These are phyloP conservation scores for Dalechampia spathulata DNA, from an alignment of 441 rosid genomes.

Conservation along the genomic window DNA sequence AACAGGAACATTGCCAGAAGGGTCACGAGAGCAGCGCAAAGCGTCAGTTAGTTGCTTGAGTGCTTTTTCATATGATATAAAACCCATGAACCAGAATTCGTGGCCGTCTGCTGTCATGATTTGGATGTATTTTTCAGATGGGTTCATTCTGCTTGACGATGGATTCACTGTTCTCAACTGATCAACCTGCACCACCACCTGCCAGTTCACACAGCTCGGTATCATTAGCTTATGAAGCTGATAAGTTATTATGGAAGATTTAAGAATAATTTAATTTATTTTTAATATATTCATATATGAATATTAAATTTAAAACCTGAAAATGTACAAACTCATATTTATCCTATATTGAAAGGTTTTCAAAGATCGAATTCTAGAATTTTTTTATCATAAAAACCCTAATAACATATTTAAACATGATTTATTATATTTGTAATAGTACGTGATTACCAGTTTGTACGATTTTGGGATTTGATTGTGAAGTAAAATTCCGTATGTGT, in stretches of 20 bases:
- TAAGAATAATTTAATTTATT: too few relatives aligned
- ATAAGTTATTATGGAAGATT: too few relatives aligned
- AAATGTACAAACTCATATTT: too few relatives aligned
- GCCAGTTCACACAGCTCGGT: neutral
- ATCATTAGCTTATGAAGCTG: too few relatives aligned
- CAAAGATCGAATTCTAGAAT: too few relatives aligned
- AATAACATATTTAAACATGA: too few relatives aligned
- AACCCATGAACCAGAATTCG: slow-evolving; percentile 88
- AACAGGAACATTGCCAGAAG: slow-evolving; percentile 11
- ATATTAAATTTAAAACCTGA: too few relatives aligned
- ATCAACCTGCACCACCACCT: slow-evolving; percentile 64
- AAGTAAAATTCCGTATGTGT: neutral
- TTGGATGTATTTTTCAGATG: slow-evolving; percentile 56
- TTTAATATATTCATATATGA: too few relatives aligned
- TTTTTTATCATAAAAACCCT: too few relatives aligned
- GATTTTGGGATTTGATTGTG: neutral
- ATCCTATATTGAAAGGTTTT: too few relatives aligned
- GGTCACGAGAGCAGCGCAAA: slow-evolving; percentile 16
- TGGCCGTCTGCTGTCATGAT: slow-evolving; percentile 47
- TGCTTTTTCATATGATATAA: slow-evolving; percentile 68
- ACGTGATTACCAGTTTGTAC: too few relatives aligned
- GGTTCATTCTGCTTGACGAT: slow-evolving; percentile 47
- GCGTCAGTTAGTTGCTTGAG: slow-evolving; percentile 46
- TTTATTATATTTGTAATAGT: too few relatives aligned
- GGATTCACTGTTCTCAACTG: slow-evolving; percentile 47